Evolutionary conservation across 202 grass and related monocot species (phyloP), one percentile per base, ranked within the genome.

Genomic region (Carex arenaria): DNA sequence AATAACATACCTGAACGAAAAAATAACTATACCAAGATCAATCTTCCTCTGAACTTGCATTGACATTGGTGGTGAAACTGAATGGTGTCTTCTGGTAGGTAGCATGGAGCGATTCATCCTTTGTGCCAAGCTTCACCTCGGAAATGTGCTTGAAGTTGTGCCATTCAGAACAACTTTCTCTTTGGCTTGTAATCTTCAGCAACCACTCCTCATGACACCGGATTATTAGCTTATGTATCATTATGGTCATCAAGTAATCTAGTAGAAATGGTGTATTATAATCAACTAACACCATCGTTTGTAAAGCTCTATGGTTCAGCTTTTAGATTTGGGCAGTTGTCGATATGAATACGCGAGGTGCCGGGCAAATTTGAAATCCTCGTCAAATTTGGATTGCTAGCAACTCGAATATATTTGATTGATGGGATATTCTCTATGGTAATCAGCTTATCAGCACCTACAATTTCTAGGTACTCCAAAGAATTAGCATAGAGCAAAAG

Each of bases 311-410:
- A 9, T 1, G 7, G 42, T 43, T 43, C 42, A 43, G 0, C 8
- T 9, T 43, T 9, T 9, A 43, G 42, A 9, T 43, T 43, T 43
- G 42, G 42, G 42, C 42, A 43, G 1, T 43, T 9, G 1, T 43
- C 0, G 8, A 96, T 71, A 93, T 83, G 85, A 88, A 88, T n/a
- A 36, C 26, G 52, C 18, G 54, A 14, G 18, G 80, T 36, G 60
- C 43, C 80, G 7, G 83, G 83, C 12, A 85, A 70, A 18, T 85
- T 80, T 53, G 42, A 72, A 67, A 85, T 20, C 20, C 7, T 43
- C 7, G 0, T 9, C 42, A 43, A 43, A 7, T 43, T 43, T 43
- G 42, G 42, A 43, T 43, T 85, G 13, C 1, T 61, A 64, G 36
- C 34, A 11, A 85, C 18, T 26, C 31, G 17, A 14, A 85, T n/a